These are phyloP conservation scores for Coniochaeta pulveracea DNA, from an alignment of 2,329 filamentous ascomycete genomes.

Conservation along the genomic window DNA sequence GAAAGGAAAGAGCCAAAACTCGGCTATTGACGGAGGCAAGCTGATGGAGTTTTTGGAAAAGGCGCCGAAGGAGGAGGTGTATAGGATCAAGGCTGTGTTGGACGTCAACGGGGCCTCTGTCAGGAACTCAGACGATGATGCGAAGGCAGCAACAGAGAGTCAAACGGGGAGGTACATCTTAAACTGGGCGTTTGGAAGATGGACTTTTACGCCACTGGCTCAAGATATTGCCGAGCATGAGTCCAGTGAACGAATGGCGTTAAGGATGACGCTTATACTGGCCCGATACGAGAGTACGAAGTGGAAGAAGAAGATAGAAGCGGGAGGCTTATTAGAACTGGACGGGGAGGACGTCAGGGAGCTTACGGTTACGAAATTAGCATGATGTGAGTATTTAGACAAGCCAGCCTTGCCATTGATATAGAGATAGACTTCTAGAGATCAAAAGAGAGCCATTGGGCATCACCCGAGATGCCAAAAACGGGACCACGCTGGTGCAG, in stretches of 20 bases:
- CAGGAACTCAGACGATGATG: slow-evolving; percentile 38
- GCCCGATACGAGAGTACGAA: slow-evolving; percentile 62
- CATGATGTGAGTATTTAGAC: not conserved
- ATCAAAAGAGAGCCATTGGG: too few species aligned
- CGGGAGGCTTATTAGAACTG: slow-evolving; percentile 39
- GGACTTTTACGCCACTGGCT: slow-evolving; percentile 65
- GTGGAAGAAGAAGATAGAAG: slow-evolving; percentile 65
- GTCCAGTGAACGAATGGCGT: slow-evolving; percentile 39
- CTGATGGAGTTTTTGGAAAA: slow-evolving; percentile 56
- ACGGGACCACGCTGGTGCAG: too few species aligned
- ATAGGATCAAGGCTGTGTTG: slow-evolving; percentile 75
- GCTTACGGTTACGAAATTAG: slow-evolving; percentile 36
- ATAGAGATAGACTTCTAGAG: too few species aligned
- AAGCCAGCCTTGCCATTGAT: too few species aligned
- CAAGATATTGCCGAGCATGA: slow-evolving; percentile 34
- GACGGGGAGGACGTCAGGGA: slow-evolving; percentile 32
- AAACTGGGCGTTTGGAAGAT: slow-evolving; percentile 96
- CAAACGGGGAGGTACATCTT: slow-evolving; percentile 60
- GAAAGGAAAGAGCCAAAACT: slow-evolving; percentile 25
- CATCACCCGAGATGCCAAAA: too few species aligned
- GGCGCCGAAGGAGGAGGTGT: slow-evolving; percentile 86
- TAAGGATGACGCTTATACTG: slow-evolving; percentile 67
- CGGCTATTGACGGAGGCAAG: slow-evolving; percentile 43
- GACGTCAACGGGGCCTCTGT: slow-evolving; percentile 31
- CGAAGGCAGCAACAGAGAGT: slow-evolving; percentile 18